Evolutionary conservation across 192 early-diverging fungal species (phyloP).

Genomic region (Pecoramyces ruminantium): DNA sequence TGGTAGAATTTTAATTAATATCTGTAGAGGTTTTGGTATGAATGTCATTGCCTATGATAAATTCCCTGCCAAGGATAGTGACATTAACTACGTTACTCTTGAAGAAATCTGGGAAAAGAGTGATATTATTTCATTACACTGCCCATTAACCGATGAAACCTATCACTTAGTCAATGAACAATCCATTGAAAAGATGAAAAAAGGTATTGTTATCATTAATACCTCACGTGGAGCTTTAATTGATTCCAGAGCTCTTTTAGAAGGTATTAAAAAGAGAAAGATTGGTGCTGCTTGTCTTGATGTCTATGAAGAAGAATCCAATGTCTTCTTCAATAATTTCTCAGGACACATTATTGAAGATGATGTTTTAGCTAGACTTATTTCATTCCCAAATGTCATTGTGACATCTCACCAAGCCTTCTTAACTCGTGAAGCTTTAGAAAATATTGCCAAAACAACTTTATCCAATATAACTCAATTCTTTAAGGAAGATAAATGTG

Average conservation of each 20-base stretch:
- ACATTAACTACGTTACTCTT: conserved; percentile 12
- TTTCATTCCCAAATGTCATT: conserved; percentile 23
- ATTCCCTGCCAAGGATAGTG: conserved; percentile 14
- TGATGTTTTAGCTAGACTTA: conserved; percentile 14
- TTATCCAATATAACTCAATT: conserved; percentile 16
- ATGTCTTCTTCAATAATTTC: conserved; percentile 21
- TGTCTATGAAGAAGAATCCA: conserved; percentile 25
- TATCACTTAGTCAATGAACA: conserved; percentile 19
- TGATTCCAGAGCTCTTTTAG: conserved; percentile 16
- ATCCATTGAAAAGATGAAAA: conserved; percentile 17
- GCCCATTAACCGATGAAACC: conserved; percentile 18
- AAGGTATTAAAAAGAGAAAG: conserved; percentile 19
- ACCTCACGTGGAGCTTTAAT: conserved; percentile 20
- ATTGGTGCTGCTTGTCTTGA: conserved; percentile 24
- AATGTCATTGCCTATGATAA: conserved; percentile 23
- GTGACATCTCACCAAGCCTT: conserved; percentile 29
- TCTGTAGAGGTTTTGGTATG: conserved; percentile 26
- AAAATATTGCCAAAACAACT: conserved; percentile 15
- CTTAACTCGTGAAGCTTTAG: conserved; percentile 22
- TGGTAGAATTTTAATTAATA: conserved; percentile 20
- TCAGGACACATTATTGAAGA: conserved; percentile 15
- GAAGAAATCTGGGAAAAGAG: conserved; percentile 14
- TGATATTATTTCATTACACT: conserved; percentile 23
- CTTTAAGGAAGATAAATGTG: conserved; percentile 10
- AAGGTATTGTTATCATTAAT: conserved; percentile 24